A percentile compares a stretch with the other conserved stretches of the same genome.
phyloP scores from a whole-genome alignment of 2,329 filamentous ascomycete genomes.

The Curvularia sp. region DNA sequence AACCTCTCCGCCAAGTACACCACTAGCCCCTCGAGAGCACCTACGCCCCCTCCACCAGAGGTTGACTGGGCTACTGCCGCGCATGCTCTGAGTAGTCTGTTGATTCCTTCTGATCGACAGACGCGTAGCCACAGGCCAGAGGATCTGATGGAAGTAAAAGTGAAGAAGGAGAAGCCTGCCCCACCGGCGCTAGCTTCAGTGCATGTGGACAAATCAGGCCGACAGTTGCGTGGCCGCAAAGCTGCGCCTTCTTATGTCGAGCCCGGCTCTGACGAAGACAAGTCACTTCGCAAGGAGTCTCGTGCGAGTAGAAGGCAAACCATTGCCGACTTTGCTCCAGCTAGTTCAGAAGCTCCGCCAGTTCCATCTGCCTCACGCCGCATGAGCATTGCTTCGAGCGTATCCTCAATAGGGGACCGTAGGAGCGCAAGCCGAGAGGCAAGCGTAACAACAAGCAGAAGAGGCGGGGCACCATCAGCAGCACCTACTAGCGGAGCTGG shows the following conservation, averaged over 20 bases:
- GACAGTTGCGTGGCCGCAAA: conserved; percentile 76
- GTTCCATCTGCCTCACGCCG: conserved; percentile 47
- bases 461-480: conserved; percentile 33
- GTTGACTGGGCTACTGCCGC: conserved; percentile 87
- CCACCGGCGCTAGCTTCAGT: conserved; percentile 42
- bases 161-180: conserved; percentile 61
- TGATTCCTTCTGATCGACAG: conserved; percentile 78
- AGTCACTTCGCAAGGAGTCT: conserved; percentile 32
- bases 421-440: conserved; percentile 46
- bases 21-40: conserved; percentile 52
- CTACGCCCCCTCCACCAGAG: conserved; percentile 76
- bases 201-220: conserved; percentile 57
- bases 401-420: conserved; percentile 49
- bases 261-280: conserved; percentile 55
- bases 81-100: conserved; percentile 79
- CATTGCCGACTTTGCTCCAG: conserved; percentile 48
- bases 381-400: conserved; percentile 56
- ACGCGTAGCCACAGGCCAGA: conserved; percentile 78
- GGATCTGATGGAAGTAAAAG: conserved; percentile 71
- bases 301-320: conserved; percentile 49
- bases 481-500: conserved; percentile 52
- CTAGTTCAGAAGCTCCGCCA: conserved; percentile 34
- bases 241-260: conserved; percentile 59
- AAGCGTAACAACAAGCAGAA: conserved; percentile 47
- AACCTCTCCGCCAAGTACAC: conserved; percentile 62